Base-by-base conservation (phyloP, 1,284 basidiomycete species). In the Takashimella tepidaria region DNA sequence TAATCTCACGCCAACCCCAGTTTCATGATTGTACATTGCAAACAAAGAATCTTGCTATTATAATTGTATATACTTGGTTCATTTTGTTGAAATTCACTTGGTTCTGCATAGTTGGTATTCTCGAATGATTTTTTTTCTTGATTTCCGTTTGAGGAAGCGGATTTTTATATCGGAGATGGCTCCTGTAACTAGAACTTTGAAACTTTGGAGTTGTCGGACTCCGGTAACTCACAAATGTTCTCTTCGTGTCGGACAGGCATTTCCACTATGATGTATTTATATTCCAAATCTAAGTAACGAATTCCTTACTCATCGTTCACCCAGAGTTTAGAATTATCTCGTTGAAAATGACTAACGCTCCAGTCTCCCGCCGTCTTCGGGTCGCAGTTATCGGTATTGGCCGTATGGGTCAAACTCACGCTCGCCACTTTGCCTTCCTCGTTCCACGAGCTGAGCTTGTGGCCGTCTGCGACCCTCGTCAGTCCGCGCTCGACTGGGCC, bases 381-480 rank as follows among this genome's bases (percentile, higher is more conserved):
- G 42, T 62, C 37, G 61, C 49, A 3, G 54, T 62, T 20, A 11
- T 59, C 41, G 58, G 60, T 3, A 41, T 51, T 19, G 62, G 62
- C 19, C 54, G 61, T 5, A 62, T 64, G 62, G 61, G 62, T 24
- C 43, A 51, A 47, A 41, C 53, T 12, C 59, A 58, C 45, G 58
- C 58, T 22, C 41, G 46, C 57, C 26, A 48, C 10, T 46, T 57
- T 12, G 51, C 45, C 23, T 47, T 41, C 40, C 22, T 49, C 40
- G 42, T 45, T 16, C 60, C 60, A 11, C 53, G 55, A 8, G 55
- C 55, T 11, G 42, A 56, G n/a, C 53, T 62, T 11, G 58, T 62
- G 21, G 60, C 60, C 22, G 56, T 56, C n/a, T 54, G 45, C 20
- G 60, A 62, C 48, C 51, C 58, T 1, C 16, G 16, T 8, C 22